Percentiles rank a stretch among this genome's conserved stretches.
Evolutionary conservation across 2,329 filamentous ascomycete genomes (phyloP).

Genomic region (Zymoseptoria pseudotritici): DNA sequence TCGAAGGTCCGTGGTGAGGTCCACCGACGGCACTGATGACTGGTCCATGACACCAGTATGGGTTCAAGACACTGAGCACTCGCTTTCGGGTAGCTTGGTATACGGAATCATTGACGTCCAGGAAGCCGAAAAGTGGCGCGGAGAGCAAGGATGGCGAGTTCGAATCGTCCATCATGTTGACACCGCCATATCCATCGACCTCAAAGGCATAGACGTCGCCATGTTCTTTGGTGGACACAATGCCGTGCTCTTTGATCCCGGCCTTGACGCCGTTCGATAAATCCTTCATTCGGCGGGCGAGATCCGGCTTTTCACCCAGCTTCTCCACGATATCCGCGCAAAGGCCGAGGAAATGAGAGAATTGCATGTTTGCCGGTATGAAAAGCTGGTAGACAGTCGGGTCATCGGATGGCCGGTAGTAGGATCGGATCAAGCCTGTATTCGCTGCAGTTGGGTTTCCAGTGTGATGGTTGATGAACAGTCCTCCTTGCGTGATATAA

Average conservation of each 20-base stretch:
- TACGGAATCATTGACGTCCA: conserved; percentile 25
- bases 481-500: conserved; percentile 1
- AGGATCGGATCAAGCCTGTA: conserved; percentile 41
- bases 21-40: conserved; percentile 41
- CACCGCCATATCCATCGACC: conserved; percentile 36
- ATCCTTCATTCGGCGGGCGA: conserved; percentile 8
- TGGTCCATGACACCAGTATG: conserved; percentile 43
- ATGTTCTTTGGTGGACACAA: conserved; percentile 30
- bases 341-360: conserved; percentile 53
- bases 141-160: conserved; percentile 59
- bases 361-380: conserved; percentile 58
- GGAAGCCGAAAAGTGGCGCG: conserved; percentile 10
- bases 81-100: conserved; percentile 39
- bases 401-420: conserved; percentile 43
- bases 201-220: conserved; percentile 40
- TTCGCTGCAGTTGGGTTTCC: conserved; percentile 40
- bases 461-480: conserved; percentile 33
- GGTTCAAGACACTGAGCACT: conserved; percentile 36
- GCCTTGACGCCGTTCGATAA: conserved; percentile 5
- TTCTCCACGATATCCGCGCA: conserved; percentile 37
- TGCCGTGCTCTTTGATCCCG: conserved; percentile 26
- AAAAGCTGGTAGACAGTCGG: conserved; percentile 40
- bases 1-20: conserved; percentile 38
- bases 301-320: conserved; percentile 17
- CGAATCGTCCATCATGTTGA: conserved; percentile 61